Base-by-base conservation (phyloP, 805 yeast species). In the Wickerhamomyces queroliae region DNA sequence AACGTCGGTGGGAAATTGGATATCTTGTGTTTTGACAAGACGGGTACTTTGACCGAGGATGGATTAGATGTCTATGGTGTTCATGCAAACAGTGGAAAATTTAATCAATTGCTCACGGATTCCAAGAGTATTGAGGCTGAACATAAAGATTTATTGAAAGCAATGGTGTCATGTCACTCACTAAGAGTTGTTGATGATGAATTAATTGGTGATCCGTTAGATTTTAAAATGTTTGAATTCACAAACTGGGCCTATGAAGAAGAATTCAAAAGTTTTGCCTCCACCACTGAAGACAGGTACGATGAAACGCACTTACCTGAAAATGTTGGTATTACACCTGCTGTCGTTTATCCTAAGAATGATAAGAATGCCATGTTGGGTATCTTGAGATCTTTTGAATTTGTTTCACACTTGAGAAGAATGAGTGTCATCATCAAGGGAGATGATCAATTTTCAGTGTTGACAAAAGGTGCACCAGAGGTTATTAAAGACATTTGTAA, bases 391-490 rank as follows among this genome's bases (percentile, higher is more conserved):
- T 66, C 71, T 52, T 90, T 79, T 61, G 99, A 93, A 51, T 93
- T 93, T 59, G 71, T 86, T 3, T 80, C 98, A 1, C 75, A 80
- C 25, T 63, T 93, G 44, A 78, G 99, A 58, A 70, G 99, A 53
- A 91, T 91, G 96, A 80, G 93, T 37, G 96, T 89, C 0, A 59
- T 91, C 37, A 79, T 80, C 13, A 74, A 75, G 42, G 66, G 69
- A 23, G 67, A 66, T 17, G 59, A 64, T 17, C 57, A 62, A 16
- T 67, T 69, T 44, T 62, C 65, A 44, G 76, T 80, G 0, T 82
- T 76, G 56, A 88, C 93, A 11, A 93, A 93, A 56, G 99, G 99
- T 36, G 99, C 99, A 0, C 99, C 99, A 0, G 99, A 93, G 57
- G 86, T 90, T 10, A 85, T 93, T 72, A 67, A 74, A 23, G 81